Evolutionary conservation across 2,329 filamentous ascomycete species (phyloP).

Genomic region (Sphaerulina musiva): DNA sequence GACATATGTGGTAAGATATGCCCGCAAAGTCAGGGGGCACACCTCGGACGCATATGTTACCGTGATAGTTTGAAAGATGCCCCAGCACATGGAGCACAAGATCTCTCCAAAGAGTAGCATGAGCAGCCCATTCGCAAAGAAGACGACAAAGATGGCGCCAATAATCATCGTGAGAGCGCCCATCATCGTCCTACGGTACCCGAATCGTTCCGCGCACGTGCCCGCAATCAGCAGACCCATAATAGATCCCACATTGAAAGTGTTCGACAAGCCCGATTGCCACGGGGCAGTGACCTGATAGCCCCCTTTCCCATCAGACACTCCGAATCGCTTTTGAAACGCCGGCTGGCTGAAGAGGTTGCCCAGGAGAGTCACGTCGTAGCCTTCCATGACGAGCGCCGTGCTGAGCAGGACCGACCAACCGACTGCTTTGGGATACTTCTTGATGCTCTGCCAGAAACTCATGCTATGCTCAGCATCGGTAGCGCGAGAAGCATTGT

Average conservation of each 20-base stretch:
- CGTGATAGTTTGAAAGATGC: conserved; percentile 29
- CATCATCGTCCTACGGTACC: conserved; percentile 50
- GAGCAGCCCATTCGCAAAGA: conserved; percentile 36
- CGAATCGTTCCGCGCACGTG: conserved; percentile 51
- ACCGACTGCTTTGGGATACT: conserved; percentile 34
- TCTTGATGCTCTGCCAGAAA: conserved; percentile 29
- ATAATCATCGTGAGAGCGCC: conserved; percentile 49
- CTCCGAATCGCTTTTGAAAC: conserved; percentile 37
- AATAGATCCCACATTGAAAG: conserved; percentile 55
- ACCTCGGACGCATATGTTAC: conserved; percentile 57
- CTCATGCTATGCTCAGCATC: conserved; percentile 34
- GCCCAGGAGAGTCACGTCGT: conserved; percentile 48
- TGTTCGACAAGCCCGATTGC: conserved; percentile 53
- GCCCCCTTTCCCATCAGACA: conserved; percentile 30
- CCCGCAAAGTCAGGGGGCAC: conserved; percentile 52
- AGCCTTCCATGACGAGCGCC: conserved; percentile 39
- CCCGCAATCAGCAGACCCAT: conserved; percentile 62
- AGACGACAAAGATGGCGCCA: conserved; percentile 48
- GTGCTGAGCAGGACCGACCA: conserved; percentile 37
- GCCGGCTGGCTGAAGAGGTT: conserved; percentile 41
- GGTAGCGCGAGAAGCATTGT: conserved; percentile 28
- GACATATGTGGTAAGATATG: conserved; percentile 53
- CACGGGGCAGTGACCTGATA: conserved; percentile 50
- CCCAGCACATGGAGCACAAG: conserved; percentile 35
- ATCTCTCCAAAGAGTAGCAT: conserved; percentile 33